Conservation (phyloP, 2,329 filamentous ascomycete genomes). For the Colletotrichum spaethianum region DNA sequence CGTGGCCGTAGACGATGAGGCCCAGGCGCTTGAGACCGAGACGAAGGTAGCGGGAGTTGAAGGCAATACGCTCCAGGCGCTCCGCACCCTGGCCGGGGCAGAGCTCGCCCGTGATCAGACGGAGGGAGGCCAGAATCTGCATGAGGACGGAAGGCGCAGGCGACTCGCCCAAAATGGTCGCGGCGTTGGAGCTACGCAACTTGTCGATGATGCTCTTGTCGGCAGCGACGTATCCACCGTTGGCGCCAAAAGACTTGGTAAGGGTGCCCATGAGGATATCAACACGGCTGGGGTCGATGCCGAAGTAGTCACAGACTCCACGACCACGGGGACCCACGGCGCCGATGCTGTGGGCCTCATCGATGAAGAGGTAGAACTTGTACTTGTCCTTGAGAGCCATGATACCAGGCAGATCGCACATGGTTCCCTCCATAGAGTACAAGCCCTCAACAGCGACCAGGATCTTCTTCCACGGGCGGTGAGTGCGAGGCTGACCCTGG, state of each 20-base stretch:
- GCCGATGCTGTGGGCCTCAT: slow-evolving; percentile 96
- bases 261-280: slow-evolving; percentile 98
- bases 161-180: slow-evolving; percentile 88
- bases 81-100: slow-evolving; percentile 94
- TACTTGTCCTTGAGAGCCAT: slow-evolving; percentile 92
- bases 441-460: slow-evolving; percentile 95
- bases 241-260: slow-evolving; percentile 98
- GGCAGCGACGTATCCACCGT: slow-evolving; percentile 94
- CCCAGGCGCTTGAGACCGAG: slow-evolving; percentile 96
- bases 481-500: slow-evolving; percentile 97
- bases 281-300: slow-evolving; percentile 87
- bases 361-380: slow-evolving; percentile 96
- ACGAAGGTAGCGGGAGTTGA: slow-evolving; percentile 98
- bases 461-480: slow-evolving; percentile 99
- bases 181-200: slow-evolving; percentile 87
- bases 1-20: slow-evolving; percentile 96
- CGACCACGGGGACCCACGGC: slow-evolving; percentile 90
- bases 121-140: slow-evolving; percentile 90
- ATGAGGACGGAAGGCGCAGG: slow-evolving; percentile 89
- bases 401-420: slow-evolving; percentile 96
- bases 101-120: slow-evolving; percentile 90
- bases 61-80: slow-evolving; percentile 93
- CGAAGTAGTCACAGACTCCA: slow-evolving; percentile 98
- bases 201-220: slow-evolving; percentile 95
- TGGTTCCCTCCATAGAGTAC: slow-evolving; percentile 99